These are phyloP conservation scores for Kodamaea sp. DNA, from an alignment of 1,139 yeast genomes.

Conservation along the genomic window DNA sequence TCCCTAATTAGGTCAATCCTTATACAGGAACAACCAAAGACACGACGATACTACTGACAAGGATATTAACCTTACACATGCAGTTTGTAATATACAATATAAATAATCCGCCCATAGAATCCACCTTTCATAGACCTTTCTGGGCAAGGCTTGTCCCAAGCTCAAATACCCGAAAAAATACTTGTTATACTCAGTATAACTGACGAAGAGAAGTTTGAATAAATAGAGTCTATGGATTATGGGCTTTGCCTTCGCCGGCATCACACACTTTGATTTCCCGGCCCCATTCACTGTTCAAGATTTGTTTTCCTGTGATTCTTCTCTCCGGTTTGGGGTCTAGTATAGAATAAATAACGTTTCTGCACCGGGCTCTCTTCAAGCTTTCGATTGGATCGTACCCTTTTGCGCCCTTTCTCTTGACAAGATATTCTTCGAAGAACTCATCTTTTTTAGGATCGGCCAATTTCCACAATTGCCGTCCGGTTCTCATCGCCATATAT, in stretches of 20 bases:
- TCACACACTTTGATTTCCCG: conserved; percentile 79
- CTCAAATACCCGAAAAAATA: too few relatives aligned
- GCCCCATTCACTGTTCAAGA: conserved; percentile 94
- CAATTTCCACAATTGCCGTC: conserved; percentile 87
- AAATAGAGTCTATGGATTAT: not conserved
- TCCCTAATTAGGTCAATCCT: too few relatives aligned
- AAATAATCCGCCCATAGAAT: too few relatives aligned
- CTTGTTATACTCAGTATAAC: too few relatives aligned
- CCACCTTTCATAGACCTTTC: too few relatives aligned
- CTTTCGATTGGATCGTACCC: conserved; percentile 92
- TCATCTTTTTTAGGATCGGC: conserved; percentile 79
- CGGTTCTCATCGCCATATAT: conserved; percentile 98
- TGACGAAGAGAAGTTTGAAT: too few relatives aligned
- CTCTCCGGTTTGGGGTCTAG: conserved; percentile 87
- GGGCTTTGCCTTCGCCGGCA: conserved; percentile 48
- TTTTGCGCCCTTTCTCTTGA: conserved; percentile 71
- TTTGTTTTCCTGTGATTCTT: conserved; percentile 85
- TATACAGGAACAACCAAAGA: too few relatives aligned
- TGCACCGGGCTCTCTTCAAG: conserved; percentile 79
- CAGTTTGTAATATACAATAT: too few relatives aligned
- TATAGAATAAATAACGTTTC: conserved; percentile 89
- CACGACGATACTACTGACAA: too few relatives aligned
- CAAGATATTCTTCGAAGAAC: conserved; percentile 70
- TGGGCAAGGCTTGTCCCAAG: too few relatives aligned
- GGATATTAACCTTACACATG: too few relatives aligned